Evolutionary conservation across 805 yeast species (phyloP).

Genomic region (Metschnikowia shivogae): DNA sequence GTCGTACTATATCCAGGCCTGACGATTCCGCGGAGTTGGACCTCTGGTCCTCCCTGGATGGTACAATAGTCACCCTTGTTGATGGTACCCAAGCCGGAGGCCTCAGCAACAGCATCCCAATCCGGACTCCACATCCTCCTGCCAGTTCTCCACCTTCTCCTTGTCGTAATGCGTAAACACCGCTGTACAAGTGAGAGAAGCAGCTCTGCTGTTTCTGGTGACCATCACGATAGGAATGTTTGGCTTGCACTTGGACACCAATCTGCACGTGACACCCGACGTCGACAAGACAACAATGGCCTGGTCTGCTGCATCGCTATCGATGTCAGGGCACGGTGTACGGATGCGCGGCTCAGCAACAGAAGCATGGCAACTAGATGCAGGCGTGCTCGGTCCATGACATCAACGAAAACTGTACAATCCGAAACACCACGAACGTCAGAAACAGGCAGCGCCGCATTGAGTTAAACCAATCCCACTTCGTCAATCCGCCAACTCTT

Average conservation of each 20-base stretch:
- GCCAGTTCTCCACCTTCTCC: slow-evolving; percentile 77
- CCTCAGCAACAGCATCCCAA: slow-evolving; percentile 86
- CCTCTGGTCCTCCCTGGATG: slow-evolving; percentile 99
- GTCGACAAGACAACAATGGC: slow-evolving; percentile 96
- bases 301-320: too few relatives aligned
- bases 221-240: slow-evolving; percentile 96
- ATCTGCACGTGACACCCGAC: slow-evolving; percentile 92
- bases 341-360: background rate
- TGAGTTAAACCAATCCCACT: too few relatives aligned
- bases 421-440: too few relatives aligned
- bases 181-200: slow-evolving; percentile 96
- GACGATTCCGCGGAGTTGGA: too few relatives aligned
- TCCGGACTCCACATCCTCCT: slow-evolving; percentile 92
- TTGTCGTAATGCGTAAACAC: slow-evolving; percentile 92
- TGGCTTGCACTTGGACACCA: slow-evolving; percentile 97
- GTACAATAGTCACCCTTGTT: slow-evolving; percentile 89
- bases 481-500: too few relatives aligned
- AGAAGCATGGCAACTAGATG: background rate
- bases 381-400: slow-evolving; percentile 4
- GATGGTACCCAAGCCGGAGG: slow-evolving; percentile 80
- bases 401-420: background rate
- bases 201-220: slow-evolving; percentile 89
- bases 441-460: too few relatives aligned
- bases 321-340: too few relatives aligned
- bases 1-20: slow-evolving; percentile 45